phyloP scores from a whole-genome alignment of 306 rosid species.

The Sophora flavescens region DNA sequence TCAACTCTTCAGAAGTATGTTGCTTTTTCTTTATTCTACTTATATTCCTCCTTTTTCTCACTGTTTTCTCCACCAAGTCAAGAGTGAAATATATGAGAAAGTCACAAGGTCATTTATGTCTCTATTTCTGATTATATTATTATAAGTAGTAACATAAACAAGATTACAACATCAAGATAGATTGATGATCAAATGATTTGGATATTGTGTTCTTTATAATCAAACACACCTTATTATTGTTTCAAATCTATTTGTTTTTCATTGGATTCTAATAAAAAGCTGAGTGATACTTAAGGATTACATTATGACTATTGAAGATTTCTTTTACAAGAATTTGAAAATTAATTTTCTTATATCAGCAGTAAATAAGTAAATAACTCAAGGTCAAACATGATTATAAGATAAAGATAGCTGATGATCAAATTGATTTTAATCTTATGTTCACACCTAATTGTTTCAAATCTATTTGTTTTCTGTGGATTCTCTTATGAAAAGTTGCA shows the following conservation, averaged over 20 bases:
- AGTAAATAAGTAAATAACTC: background rate
- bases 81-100: background rate
- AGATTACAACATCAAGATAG: background rate
- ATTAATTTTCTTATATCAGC: background rate
- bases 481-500: background rate
- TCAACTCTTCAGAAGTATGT: slow-evolving; percentile 80
- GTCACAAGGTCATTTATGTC: background rate
- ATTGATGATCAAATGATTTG: slow-evolving; percentile 14
- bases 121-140: background rate
- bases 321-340: background rate
- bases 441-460: background rate
- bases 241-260: background rate
- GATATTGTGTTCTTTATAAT: slow-evolving; percentile 21
- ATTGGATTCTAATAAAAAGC: background rate
- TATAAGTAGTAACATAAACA: background rate
- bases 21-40: slow-evolving; percentile 27
- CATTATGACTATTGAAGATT: background rate
- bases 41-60: background rate
- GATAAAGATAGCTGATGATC: slow-evolving; percentile 9
- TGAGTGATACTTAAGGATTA: background rate
- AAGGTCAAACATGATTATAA: slow-evolving; percentile 13
- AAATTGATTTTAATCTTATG: slow-evolving; percentile 22
- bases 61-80: background rate
- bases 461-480: background rate
- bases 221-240: background rate